These are phyloP conservation scores for Marasmius sp. DNA, from an alignment of 1,284 basidiomycete genomes.

Conservation along the genomic window DNA sequence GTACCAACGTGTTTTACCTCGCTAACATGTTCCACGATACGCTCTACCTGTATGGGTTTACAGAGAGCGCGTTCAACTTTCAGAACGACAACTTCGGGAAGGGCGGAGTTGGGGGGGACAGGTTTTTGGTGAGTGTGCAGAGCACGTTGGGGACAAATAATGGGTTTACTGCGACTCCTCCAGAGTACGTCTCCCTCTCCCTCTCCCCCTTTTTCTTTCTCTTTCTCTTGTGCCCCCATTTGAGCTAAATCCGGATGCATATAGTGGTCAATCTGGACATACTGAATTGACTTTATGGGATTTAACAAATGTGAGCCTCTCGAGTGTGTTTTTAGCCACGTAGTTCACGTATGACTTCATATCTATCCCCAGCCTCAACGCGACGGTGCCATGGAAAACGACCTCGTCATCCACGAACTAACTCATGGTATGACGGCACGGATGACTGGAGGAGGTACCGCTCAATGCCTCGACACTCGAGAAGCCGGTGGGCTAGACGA, in stretches of 20 bases:
- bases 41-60: background rate
- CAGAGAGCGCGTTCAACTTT: constrained; percentile 26
- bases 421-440: constrained; percentile 39
- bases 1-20: constrained; percentile 52
- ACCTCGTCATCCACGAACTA: constrained; percentile 36
- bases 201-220: background rate
- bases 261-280: constrained; percentile 21
- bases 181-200: constrained; percentile 29
- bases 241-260: constrained; percentile 37
- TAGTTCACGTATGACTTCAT: no score
- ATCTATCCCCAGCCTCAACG: constrained; percentile 25
- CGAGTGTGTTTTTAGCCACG: no score
- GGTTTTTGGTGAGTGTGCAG: constrained; percentile 39
- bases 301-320: no score
- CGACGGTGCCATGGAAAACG: constrained; percentile 39
- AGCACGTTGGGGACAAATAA: constrained; percentile 35
- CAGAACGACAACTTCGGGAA: background rate
- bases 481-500: constrained; percentile 55
- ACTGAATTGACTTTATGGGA: no score
- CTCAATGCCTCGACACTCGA: constrained; percentile 45
- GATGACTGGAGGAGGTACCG: constrained; percentile 45
- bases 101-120: constrained; percentile 20
- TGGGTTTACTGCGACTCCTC: constrained; percentile 29
- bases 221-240: constrained; percentile 27
- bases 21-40: constrained; percentile 51